phyloP scores from a whole-genome alignment of 352 stramenopile genomes.

The Thraustochytrium sp. region DNA sequence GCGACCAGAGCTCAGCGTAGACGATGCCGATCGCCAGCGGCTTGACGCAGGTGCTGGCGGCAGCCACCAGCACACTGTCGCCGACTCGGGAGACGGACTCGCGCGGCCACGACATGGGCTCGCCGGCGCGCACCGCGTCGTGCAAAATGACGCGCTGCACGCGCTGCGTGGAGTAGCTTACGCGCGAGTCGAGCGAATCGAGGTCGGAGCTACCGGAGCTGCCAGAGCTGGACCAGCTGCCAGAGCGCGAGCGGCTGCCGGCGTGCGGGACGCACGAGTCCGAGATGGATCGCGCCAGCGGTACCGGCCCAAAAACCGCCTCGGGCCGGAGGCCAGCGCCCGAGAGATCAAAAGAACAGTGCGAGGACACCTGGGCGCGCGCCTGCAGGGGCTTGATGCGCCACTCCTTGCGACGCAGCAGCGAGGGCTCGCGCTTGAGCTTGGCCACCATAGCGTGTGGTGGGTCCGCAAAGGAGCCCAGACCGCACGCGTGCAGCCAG shows the following conservation, averaged over 20 bases:
- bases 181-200: neutral
- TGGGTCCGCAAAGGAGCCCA: constrained; percentile 55
- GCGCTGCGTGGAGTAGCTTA: constrained; percentile 46
- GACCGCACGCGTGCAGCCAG: constrained; percentile 75
- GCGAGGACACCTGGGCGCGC: neutral
- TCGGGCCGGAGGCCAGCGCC: neutral
- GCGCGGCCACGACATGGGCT: constrained; percentile 53
- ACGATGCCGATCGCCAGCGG: constrained; percentile 67
- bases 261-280: too few species aligned
- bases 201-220: neutral
- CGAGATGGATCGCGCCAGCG: too few species aligned
- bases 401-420: neutral
- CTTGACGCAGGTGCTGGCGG: constrained; percentile 70
- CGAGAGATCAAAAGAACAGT: neutral
- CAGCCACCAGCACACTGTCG: constrained; percentile 64
- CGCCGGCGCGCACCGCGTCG: constrained; percentile 50
- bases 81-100: constrained; percentile 63
- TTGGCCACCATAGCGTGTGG: neutral
- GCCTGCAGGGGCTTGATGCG: constrained; percentile 10
- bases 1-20: constrained; percentile 69
- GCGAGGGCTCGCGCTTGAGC: neutral
- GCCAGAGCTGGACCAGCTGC: neutral
- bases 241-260: neutral
- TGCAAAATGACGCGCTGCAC: constrained; percentile 15
- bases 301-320: too few species aligned